Percentiles rank a stretch among this genome's conserved stretches.
These are phyloP conservation scores for Pugionium cornutum DNA, from an alignment of 345 rosid species.

Conservation along the genomic window DNA sequence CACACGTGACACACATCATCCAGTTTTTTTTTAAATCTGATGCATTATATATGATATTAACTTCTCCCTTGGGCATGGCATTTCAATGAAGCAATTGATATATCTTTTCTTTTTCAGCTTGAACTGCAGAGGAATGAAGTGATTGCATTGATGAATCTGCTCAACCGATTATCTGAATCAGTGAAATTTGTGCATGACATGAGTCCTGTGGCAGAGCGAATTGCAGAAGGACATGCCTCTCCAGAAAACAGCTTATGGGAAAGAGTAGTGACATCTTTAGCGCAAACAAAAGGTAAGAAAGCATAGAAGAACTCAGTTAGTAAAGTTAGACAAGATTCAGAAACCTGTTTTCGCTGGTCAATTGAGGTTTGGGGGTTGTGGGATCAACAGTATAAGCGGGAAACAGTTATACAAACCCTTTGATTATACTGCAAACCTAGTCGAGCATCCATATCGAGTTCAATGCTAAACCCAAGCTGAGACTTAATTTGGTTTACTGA, in stretches of 20 bases:
- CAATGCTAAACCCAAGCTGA: background rate
- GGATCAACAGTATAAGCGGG: slow-evolving; percentile 8
- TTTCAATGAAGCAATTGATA: background rate
- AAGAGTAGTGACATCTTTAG: slow-evolving; percentile 39
- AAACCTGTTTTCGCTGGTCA: background rate
- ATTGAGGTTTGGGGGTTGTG: background rate
- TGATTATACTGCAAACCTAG: background rate
- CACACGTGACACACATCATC: slow-evolving; percentile 5
- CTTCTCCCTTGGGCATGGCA: slow-evolving; percentile 2
- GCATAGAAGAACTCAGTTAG: background rate
- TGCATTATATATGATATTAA: background rate
- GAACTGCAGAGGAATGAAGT: slow-evolving; percentile 76
- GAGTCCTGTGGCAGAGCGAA: slow-evolving; percentile 51
- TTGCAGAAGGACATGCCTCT: slow-evolving; percentile 31
- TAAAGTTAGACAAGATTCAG: background rate
- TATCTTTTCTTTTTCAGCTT: slow-evolving; percentile 43
- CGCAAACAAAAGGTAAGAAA: slow-evolving; percentile 31
- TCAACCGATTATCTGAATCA: slow-evolving; percentile 70
- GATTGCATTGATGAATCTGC: slow-evolving; percentile 76
- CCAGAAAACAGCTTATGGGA: slow-evolving; percentile 41
- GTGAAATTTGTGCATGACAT: slow-evolving; percentile 59
- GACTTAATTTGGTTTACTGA: background rate
- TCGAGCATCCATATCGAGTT: background rate
- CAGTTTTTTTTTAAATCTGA: background rate
- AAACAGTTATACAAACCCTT: slow-evolving; percentile 8